Evolutionary conservation across 352 stramenopile species (phyloP), one percentile per base, ranked within the genome.

Genomic region (Peronospora destructor): DNA sequence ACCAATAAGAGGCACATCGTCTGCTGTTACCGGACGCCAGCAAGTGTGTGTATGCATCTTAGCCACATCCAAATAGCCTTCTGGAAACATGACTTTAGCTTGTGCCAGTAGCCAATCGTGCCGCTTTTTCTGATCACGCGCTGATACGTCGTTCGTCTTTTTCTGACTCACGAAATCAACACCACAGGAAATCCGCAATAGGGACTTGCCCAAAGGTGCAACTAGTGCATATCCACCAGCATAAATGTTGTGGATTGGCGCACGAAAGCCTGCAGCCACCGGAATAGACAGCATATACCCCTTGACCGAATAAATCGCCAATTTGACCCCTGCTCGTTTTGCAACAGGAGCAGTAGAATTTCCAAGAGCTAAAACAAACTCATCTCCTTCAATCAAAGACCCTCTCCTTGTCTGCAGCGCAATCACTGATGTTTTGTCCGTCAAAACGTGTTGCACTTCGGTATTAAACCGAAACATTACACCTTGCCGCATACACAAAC

Each of bases 391-490:
- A 45, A 93, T 93, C 13, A 93, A 53, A 10, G 79, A 82, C n/a
- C 83, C 80, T 21, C 77, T 76, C 19, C 72, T 67, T 25, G 79
- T 90, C 60, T 93, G 83, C 11, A 93, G 44, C 35, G 83, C 83
- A 45, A 93, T 87, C 16, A 90, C 79, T 12, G 69, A 66, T 39
- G 76, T 80, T 41, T 78, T 76, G 55, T 90, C 81, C 14, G 77
- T 83, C 16, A 93, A 60, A 28, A 93, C 72, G 37, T 93, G 77
- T 21, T 81, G 66, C 40, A 93, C 68, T 29, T 93, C 83, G 2
- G 83, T 88, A 43, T 87, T 86, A 44, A 93, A 90, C 39, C 80
- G 83, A 64, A 93, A 93, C 83, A 93, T 91, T 41, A 93, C 83
- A 21, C 83, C 83, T 46, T 91, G 72, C 4, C 78, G 76, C 60